Percentiles rank a stretch among this genome's conserved stretches.
Evolutionary conservation across 495 filamentous ascomycete species (phyloP).

Genomic region (Geopyxis carbonaria): DNA sequence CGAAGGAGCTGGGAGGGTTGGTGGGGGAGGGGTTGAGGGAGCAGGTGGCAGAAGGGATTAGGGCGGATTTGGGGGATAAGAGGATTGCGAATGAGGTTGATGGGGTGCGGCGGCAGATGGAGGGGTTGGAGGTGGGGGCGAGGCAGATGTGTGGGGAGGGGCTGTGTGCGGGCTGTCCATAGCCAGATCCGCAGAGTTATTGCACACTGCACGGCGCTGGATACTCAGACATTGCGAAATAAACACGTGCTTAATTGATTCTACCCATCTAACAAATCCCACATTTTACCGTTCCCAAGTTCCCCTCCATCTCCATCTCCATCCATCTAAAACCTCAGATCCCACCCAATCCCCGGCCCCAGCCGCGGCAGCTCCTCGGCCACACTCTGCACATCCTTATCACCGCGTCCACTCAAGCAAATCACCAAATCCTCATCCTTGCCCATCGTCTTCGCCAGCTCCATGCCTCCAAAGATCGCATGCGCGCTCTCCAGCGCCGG

Average conservation of each 20-base stretch:
- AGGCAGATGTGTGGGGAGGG: no score
- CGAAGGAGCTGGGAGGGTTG: constrained; percentile 7
- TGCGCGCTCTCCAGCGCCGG: constrained; percentile 88
- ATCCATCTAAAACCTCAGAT: constrained; percentile 47
- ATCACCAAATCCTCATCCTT: constrained; percentile 87
- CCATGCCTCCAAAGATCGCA: constrained; percentile 72
- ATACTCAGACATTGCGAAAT: no score
- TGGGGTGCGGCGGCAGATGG: constrained; percentile 20
- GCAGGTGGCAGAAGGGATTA: constrained; percentile 7
- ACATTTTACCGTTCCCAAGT: no score
- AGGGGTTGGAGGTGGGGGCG: no score
- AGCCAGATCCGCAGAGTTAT: no score
- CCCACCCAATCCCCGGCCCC: constrained; percentile 89
- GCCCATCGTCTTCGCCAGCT: constrained; percentile 80
- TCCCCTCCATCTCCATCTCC: no score
- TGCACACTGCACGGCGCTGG: no score
- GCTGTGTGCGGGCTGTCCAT: no score
- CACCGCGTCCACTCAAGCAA: constrained; percentile 77
- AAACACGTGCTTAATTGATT: no score
- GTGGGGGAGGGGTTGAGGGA: constrained; percentile 8
- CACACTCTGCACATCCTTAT: constrained; percentile 97
- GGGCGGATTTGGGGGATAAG: constrained; percentile 12
- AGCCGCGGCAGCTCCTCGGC: constrained; percentile 81
- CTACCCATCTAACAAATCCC: no score
- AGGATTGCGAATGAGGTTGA: constrained; percentile 14